phyloP scores from a whole-genome alignment of 192 early-diverging fungal species.

The Piromyces finnis region DNA sequence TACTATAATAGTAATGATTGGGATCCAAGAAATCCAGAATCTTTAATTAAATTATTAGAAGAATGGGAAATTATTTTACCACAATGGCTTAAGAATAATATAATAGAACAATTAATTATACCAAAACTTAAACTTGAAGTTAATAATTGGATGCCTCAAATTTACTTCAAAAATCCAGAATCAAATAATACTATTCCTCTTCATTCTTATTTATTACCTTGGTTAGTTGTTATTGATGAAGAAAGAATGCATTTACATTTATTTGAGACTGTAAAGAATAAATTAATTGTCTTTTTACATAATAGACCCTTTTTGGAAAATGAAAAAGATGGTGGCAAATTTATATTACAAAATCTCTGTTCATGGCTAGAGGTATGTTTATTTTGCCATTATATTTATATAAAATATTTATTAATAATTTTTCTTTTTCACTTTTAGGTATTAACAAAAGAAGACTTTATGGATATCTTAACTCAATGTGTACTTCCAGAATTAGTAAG shows the following conservation, averaged over 20 bases:
- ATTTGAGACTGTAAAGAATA: background rate
- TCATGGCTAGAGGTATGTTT: background rate
- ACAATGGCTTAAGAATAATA: constrained; percentile 49
- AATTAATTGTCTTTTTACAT: background rate
- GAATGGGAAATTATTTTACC: constrained; percentile 48
- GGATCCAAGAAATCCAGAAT: constrained; percentile 44
- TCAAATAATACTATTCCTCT: background rate
- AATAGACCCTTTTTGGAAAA: background rate
- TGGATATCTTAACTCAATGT: background rate
- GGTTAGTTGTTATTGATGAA: background rate
- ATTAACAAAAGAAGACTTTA: background rate
- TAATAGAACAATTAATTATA: constrained; percentile 57
- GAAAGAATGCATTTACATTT: background rate
- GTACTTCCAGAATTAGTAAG: constrained; percentile 47
- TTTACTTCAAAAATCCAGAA: background rate
- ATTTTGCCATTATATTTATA: background rate
- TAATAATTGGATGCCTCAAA: constrained; percentile 36
- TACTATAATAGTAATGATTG: constrained; percentile 40
- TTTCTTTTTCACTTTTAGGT: background rate
- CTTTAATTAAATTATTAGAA: constrained; percentile 46
- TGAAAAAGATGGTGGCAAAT: background rate
- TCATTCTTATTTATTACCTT: background rate
- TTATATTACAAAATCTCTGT: background rate
- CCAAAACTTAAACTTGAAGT: constrained; percentile 54
- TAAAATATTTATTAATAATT: background rate